Evolutionary conservation across 306 rosid genomes (phyloP), one percentile per base, ranked within the genome.

Genomic region (Cicer bijugum): DNA sequence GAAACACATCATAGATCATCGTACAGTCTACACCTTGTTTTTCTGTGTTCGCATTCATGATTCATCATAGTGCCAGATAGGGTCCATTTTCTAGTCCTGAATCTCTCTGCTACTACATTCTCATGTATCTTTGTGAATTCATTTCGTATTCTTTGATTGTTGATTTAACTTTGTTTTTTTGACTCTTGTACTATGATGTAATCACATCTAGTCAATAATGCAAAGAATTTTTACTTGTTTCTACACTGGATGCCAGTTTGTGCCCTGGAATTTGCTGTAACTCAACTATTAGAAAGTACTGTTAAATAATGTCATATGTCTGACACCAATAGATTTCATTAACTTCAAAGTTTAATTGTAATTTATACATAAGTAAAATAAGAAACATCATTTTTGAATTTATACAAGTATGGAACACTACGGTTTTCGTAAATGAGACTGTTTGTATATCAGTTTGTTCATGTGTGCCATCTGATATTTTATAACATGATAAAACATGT

Each of bases 81-180:
- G 60, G 63, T 60, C 67, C 61, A 4, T 75, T 69, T 68, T 70
- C 16, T 45, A 44, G 80, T 64, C 75, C 16, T 12, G 66, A 72
- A 65, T 71, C 57, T 53, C 12, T 37, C 55, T 57, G 53, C 59
- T 40, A 35, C 15, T 70, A 67, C 28, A 69, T 69, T 38, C 78
- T 68, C 7, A 10, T 55, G 53, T 58, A 39, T 70, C 38, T 44
- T 43, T 20, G 4, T 5, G 39, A 19, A 45, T 45, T 47, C 55
- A 51, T 63, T 28, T 74, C 33, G 4, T 28, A 35, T 67, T 40
- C 74, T 40, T 59, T 35, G 15, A 15, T 74, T 67, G 64, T 44
- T 44, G 55, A 51, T 46, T 47, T 10, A 39, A 14, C 28, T 15
- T 14, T 47, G 35, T 7, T 17, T 12, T 12, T 47, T 28, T 73